These are phyloP conservation scores for Russula compacta DNA, from an alignment of 768 basidiomycete genomes.

Conservation along the genomic window DNA sequence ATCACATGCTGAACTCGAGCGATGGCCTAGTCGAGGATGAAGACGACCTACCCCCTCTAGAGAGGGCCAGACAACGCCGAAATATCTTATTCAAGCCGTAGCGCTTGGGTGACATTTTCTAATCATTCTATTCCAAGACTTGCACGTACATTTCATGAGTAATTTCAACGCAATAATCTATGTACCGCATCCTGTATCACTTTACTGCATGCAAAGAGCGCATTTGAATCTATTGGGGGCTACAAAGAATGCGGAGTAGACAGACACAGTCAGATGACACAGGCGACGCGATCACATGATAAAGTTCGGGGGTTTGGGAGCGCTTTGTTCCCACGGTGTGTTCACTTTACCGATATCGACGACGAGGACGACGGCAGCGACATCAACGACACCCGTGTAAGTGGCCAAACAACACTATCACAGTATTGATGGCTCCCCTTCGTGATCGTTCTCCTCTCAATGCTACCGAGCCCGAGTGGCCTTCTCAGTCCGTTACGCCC, in stretches of 20 bases:
- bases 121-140: neutral
- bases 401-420: neutral
- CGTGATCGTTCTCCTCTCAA: slow-evolving; percentile 54
- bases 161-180: neutral
- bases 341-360: slow-evolving; percentile 12
- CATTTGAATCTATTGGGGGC: neutral
- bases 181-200: slow-evolving; percentile 6
- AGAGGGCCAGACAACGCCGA: slow-evolving; percentile 49
- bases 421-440: slow-evolving; percentile 36
- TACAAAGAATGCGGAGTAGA: no score
- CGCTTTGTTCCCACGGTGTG: slow-evolving; percentile 15
- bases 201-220: neutral
- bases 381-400: neutral
- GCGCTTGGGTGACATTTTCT: neutral
- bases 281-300: slow-evolving; percentile 20
- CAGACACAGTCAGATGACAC: slow-evolving; percentile 4
- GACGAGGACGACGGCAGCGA: neutral
- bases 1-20: slow-evolving; percentile 10
- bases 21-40: slow-evolving; percentile 31
- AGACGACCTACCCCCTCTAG: slow-evolving; percentile 58
- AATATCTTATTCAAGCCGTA: slow-evolving; percentile 26
- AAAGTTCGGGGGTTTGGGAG: slow-evolving; percentile 1
- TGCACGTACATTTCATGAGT: slow-evolving; percentile 2
- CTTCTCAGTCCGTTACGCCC: slow-evolving; percentile 56
- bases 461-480: slow-evolving; percentile 52